Conservation (phyloP, 2,329 filamentous ascomycete species). For the Blastomyces emzantsi region DNA sequence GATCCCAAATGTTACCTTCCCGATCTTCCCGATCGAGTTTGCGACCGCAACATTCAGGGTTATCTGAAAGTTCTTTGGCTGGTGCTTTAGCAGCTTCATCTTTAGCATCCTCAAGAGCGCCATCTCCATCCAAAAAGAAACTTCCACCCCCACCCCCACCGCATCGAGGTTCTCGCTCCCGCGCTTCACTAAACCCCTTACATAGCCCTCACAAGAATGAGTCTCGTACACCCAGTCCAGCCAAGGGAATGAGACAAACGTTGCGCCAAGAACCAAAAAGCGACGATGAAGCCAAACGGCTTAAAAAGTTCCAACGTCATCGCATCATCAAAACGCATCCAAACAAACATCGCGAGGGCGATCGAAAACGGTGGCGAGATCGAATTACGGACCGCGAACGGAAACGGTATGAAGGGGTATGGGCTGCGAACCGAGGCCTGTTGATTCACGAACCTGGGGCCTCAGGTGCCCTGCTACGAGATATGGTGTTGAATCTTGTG, state of each 20-base stretch:
- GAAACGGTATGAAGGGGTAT: conserved; percentile 43
- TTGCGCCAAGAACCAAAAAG: conserved; percentile 32
- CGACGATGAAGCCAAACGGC: conserved; percentile 26
- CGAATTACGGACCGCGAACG: conserved; percentile 38
- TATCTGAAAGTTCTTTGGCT: conserved; percentile 34
- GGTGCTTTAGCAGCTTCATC: conserved; percentile 42
- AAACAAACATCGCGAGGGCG: conserved; percentile 41
- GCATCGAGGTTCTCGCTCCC: conserved; percentile 30
- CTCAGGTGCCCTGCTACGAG: conserved; percentile 23
- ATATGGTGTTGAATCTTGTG: conserved; percentile 39
- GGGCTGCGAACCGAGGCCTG: conserved; percentile 41
- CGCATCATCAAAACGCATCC: conserved; percentile 38
- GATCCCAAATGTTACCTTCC: conserved; percentile 1
- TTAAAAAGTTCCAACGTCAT: conserved; percentile 24
- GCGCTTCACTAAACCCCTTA: conserved; percentile 28
- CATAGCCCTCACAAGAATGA: conserved; percentile 25
- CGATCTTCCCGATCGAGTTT: conserved; percentile 21
- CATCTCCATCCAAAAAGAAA: conserved; percentile 29
- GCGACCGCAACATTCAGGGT: conserved; percentile 22
- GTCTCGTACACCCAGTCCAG: conserved; percentile 29
- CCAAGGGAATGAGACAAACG: conserved; percentile 34
- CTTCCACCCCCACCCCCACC: conserved; percentile 34
- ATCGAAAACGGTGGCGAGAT: conserved; percentile 39
- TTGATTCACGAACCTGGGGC: conserved; percentile 11
- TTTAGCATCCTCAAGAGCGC: conserved; percentile 35